Base-by-base conservation (phyloP, 495 filamentous ascomycete genomes). In the Penicillium bialowiezense region DNA sequence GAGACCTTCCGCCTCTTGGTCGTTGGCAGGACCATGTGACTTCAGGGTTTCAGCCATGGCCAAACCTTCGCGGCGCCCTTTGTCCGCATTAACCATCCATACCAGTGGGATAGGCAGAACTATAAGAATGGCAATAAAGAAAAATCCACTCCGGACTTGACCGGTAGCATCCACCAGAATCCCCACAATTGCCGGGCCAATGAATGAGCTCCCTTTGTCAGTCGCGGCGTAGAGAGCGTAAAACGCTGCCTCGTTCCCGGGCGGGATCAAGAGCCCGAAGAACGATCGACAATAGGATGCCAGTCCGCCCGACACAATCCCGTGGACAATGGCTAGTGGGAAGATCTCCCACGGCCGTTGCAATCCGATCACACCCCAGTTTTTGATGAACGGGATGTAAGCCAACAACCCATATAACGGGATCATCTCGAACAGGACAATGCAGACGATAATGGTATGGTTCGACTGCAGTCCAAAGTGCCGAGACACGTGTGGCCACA, bases 281-380 rank as follows among this genome's bases (percentile, higher is more conserved):
- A 95, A 75, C 42, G 85, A 89, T 1, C 91, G 84, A 59, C 91
- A 95, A 65, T 95, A 95, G 10, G 85, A 86, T 39, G 83, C 83
- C 20, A 96, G 67, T 0, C 91, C 91, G 1, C 91, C 91, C 4
- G 91, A 79, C 1, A 95, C 90, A 36, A 95, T 77, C 0, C 91
- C 91, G 52, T 95, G 95, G 17, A 96, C 75, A 13, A 86, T 81
- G 0, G 84, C 91, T 0, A 96, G 70, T 0, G 89, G 87, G 63
- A 91, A 95, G 79, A 96, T 93, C 65, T 96, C 91, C 88, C 89
- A 92, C 26, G 84, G 85, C 66, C 88, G 82, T 58, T 95, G 89
- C 29, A 96, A 75, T 0, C 91, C 91, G 6, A 89, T 73, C 0
- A 89, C 81, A 3, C 89, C 90, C 74, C 82, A 84, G 14, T 73